These are phyloP conservation scores for Cucurbita ficifolia DNA, from an alignment of 306 rosid genomes.

Conservation along the genomic window DNA sequence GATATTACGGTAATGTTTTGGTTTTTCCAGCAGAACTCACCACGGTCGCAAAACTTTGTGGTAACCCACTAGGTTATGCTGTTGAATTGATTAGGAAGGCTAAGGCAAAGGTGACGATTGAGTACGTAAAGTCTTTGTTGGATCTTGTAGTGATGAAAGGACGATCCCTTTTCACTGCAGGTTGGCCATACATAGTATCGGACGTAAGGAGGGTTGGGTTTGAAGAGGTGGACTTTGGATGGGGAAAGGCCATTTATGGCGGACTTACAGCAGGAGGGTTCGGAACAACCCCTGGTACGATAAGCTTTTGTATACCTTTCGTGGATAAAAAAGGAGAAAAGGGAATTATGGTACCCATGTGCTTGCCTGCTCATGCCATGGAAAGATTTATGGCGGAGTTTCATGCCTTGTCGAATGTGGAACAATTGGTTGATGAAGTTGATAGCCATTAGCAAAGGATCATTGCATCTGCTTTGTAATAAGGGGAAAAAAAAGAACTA, in stretches of 20 bases:
- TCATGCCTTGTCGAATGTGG: too few relatives aligned
- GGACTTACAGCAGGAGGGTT: slow-evolving; percentile 6
- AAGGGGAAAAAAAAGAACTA: too few relatives aligned
- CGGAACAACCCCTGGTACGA: background rate
- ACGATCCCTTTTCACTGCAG: background rate
- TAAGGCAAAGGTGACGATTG: slow-evolving; percentile 10
- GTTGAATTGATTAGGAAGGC: slow-evolving; percentile 16
- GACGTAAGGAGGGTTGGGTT: background rate
- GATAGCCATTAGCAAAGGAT: too few relatives aligned
- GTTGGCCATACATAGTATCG: slow-evolving; percentile 8
- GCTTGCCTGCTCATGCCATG: slow-evolving; percentile 25
- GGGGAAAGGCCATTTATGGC: slow-evolving; percentile 24
- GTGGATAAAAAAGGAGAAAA: slow-evolving; percentile 19
- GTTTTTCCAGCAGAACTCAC: slow-evolving; percentile 2
- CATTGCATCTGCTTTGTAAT: too few relatives aligned
- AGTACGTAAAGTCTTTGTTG: slow-evolving; percentile 28
- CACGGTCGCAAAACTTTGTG: background rate
- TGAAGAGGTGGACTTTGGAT: slow-evolving; percentile 24
- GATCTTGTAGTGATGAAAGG: slow-evolving; percentile 21
- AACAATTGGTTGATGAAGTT: too few relatives aligned
- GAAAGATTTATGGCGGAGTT: background rate
- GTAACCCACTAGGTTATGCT: slow-evolving; percentile 6
- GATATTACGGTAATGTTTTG: slow-evolving; percentile 19
- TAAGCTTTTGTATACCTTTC: background rate
- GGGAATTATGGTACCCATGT: slow-evolving; percentile 15